A percentile compares a stretch with the other conserved stretches of the same genome.
Evolutionary conservation across 1,139 yeast genomes (phyloP).

Genomic region (Debaryomyces robertsiae): DNA sequence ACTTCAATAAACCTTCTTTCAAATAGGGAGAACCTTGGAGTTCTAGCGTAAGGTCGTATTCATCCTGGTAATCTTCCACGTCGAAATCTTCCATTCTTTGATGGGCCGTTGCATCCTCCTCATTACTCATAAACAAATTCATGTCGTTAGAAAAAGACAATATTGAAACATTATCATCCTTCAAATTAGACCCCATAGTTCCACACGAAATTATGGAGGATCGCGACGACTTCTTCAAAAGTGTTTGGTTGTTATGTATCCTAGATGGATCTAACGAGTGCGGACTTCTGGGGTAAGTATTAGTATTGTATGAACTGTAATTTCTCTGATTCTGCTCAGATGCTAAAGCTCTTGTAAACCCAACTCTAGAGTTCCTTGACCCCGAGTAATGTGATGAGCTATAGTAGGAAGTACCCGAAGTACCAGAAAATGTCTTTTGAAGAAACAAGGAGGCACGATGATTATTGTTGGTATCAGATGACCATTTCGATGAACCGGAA

Average conservation of each 20-base stretch:
- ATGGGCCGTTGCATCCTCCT: constrained; percentile 18
- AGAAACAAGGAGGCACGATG: constrained; percentile 32
- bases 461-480: constrained; percentile 33
- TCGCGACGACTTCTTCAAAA: constrained; percentile 35
- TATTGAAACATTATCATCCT: constrained; percentile 43
- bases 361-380: constrained; percentile 30
- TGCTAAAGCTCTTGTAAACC: constrained; percentile 46
- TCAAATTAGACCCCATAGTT: constrained; percentile 21
- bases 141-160: constrained; percentile 40
- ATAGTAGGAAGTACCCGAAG: constrained; percentile 34
- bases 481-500: constrained; percentile 43
- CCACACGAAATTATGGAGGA: constrained; percentile 39
- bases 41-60: constrained; percentile 61
- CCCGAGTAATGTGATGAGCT: constrained; percentile 19
- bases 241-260: constrained; percentile 9
- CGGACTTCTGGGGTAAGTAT: constrained; percentile 28
- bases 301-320: constrained; percentile 22
- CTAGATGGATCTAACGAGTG: constrained; percentile 30
- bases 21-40: constrained; percentile 77
- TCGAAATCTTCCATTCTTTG: constrained; percentile 40
- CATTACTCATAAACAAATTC: constrained; percentile 19
- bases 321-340: constrained; percentile 31
- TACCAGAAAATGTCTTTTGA: constrained; percentile 35
- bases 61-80: constrained; percentile 49
- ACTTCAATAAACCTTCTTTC: constrained; percentile 70